Conservation (phyloP, 148 eudicot species). For the Chenopodium quinoa region DNA sequence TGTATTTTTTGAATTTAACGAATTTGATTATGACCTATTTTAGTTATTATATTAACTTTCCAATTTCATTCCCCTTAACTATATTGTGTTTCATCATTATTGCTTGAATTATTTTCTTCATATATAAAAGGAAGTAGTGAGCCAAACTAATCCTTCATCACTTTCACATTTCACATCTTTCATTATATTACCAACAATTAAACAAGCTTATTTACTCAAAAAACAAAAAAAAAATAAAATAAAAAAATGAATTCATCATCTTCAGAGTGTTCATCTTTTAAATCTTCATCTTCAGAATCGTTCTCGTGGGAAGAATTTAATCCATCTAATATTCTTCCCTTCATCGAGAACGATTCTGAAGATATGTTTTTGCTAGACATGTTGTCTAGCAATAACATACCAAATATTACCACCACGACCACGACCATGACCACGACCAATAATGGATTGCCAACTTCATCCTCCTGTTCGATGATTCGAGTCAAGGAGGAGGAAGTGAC, state of each 20-base stretch:
- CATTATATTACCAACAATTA: too few relatives aligned
- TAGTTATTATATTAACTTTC: not conserved
- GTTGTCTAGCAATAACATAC: constrained; percentile 18
- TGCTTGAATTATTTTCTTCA: not conserved
- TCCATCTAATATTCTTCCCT: constrained; percentile 36
- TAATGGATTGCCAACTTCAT: not conserved
- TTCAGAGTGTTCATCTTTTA: constrained; percentile 17
- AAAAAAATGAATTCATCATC: constrained; percentile 11
- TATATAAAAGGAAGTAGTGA: not conserved
- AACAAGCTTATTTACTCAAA: too few relatives aligned
- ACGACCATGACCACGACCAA: constrained; percentile 3
- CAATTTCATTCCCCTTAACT: constrained; percentile 4
- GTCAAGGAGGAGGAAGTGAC: constrained; percentile 44
- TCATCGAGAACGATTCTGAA: constrained; percentile 56
- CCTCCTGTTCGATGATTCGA: constrained; percentile 1
- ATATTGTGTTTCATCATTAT: not conserved
- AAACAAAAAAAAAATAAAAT: not conserved
- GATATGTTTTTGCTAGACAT: constrained; percentile 65
- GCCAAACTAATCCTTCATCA: not conserved
- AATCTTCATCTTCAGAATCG: constrained; percentile 14
- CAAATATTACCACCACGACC: constrained; percentile 8
- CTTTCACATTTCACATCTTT: not conserved
- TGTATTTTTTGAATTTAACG: constrained; percentile 12
- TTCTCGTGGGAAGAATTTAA: constrained; percentile 17
- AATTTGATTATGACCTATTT: constrained; percentile 16